Percentiles rank a stretch among this genome's conserved stretches.
These are phyloP conservation scores for Beauveria australis DNA, from an alignment of 2,329 filamentous ascomycete species.

Conservation along the genomic window DNA sequence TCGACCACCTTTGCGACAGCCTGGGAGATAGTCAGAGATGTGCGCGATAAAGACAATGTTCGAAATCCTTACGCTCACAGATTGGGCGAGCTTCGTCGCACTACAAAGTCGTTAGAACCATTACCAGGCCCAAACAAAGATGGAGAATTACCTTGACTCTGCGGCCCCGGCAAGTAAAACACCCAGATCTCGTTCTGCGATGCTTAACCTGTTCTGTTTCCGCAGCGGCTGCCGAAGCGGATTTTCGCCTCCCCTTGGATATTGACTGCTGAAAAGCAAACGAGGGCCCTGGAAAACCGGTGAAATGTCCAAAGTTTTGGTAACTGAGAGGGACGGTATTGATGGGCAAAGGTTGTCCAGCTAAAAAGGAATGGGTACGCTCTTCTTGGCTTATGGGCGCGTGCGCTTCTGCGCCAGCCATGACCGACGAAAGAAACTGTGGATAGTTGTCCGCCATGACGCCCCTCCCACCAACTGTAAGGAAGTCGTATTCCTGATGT, in stretches of 20 bases:
- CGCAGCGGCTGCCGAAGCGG: constrained; percentile 25
- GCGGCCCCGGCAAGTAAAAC: constrained; percentile 81
- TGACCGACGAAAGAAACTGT: constrained; percentile 46
- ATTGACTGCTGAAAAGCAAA: constrained; percentile 40
- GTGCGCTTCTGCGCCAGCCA: constrained; percentile 36
- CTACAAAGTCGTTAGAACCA: constrained; percentile 34
- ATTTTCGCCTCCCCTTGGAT: constrained; percentile 44
- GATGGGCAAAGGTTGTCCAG: constrained; percentile 24
- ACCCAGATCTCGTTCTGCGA: constrained; percentile 85
- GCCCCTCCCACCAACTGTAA: not conserved
- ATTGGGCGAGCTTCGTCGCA: constrained; percentile 85
- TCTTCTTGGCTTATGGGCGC: constrained; percentile 32
- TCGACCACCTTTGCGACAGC: constrained; percentile 84
- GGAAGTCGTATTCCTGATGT: not conserved
- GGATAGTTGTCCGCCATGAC: constrained; percentile 50
- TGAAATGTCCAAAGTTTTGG: constrained; percentile 40
- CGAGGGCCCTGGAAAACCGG: constrained; percentile 41
- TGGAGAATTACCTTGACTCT: constrained; percentile 63
- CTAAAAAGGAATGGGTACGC: constrained; percentile 20
- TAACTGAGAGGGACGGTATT: constrained; percentile 21
- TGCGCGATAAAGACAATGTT: constrained; percentile 7
- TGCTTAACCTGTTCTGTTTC: constrained; percentile 75
- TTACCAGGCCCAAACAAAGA: not conserved
- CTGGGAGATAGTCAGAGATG: constrained; percentile 35
- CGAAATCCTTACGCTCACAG: constrained; percentile 59